A percentile compares a stretch with the other conserved stretches of the same genome.
phyloP scores from a whole-genome alignment of 257 asterid species.

The Jacaranda mimosifolia region DNA sequence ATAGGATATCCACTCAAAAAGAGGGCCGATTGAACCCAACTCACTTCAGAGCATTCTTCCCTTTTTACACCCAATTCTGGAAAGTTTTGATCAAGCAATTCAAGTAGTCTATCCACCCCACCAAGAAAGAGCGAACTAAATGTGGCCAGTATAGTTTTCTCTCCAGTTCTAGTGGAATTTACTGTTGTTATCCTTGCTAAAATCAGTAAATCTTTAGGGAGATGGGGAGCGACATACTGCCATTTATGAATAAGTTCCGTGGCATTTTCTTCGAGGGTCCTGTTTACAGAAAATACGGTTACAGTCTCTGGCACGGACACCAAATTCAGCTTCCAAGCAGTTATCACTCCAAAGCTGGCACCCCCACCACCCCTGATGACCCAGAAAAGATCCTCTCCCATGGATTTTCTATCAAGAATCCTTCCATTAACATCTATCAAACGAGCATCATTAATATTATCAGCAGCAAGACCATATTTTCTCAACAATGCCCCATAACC shows the following conservation, averaged over 20 bases:
- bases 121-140: constrained; percentile 38
- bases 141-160: constrained; percentile 15
- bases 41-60: constrained; percentile 37
- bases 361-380: constrained; percentile 51
- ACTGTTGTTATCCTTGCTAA: not conserved
- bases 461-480: constrained; percentile 46
- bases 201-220: constrained; percentile 27
- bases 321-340: constrained; percentile 41
- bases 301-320: constrained; percentile 37
- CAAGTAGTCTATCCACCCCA: constrained; percentile 10
- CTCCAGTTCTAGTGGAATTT: constrained; percentile 14
- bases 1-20: not conserved
- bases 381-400: constrained; percentile 49
- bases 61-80: constrained; percentile 37
- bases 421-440: constrained; percentile 42
- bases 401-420: constrained; percentile 37
- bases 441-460: constrained; percentile 43
- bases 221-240: constrained; percentile 34
- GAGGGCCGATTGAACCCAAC: constrained; percentile 30
- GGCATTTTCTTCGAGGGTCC: constrained; percentile 34
- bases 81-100: constrained; percentile 15
- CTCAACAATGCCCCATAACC: constrained; percentile 44
- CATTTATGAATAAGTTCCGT: constrained; percentile 30
- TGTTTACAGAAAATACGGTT: constrained; percentile 21
- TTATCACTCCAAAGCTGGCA: constrained; percentile 44